Evolutionary conservation across 164 flowering plant genomes (phyloP), one percentile per base, ranked within the genome.

Genomic region (Malania oleifera): DNA sequence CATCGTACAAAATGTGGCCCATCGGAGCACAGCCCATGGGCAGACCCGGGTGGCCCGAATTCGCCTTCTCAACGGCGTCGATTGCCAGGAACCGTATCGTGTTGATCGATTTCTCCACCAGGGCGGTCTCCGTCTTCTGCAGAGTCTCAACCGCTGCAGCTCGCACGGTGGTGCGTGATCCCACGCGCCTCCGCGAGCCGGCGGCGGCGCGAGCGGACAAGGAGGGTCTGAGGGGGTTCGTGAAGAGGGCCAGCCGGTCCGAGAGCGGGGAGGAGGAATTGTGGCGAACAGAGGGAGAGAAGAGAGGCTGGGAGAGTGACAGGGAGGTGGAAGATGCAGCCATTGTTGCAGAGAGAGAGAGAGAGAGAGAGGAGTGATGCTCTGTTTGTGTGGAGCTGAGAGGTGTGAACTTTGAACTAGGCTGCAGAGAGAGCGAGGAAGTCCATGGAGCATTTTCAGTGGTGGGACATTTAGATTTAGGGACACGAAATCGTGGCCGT

Each of bases 21-120:
- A 95, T 81, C 9, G 99, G 99, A 11, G 99, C 99, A 59, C 97
- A 91, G 0, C 99, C 99, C 99, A 95, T 95, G 19, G 99, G 99
- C 68, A 95, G 52, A 40, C 99, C 99, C 1, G 99, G 99, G 67
- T 95, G 99, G 0, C 99, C 96, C 13, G 97, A 88, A 60, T 95
- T 91, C 1, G 99, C 99, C 76, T 91, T 95, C 76, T 95, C 96
- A 0, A 95, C 97, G 7, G 97, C 95, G 67, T 93, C 99, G 17
- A 95, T 73, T 0, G 99, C 89, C 44, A 95, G 66, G 65, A 91
- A 91, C 52, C 99, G 56, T 57, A 91, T 91, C 41, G 97, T 81
- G 63, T 95, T 95, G 49, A 95, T 63, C 37, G 96, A 88, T 52
- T 88, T 85, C 60, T 85, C 96, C 1, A 95, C 78, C 55, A 95